Evolutionary conservation across 2,329 filamentous ascomycete genomes (phyloP), one percentile per base, ranked within the genome.

Genomic region (Fusarium redolens): DNA sequence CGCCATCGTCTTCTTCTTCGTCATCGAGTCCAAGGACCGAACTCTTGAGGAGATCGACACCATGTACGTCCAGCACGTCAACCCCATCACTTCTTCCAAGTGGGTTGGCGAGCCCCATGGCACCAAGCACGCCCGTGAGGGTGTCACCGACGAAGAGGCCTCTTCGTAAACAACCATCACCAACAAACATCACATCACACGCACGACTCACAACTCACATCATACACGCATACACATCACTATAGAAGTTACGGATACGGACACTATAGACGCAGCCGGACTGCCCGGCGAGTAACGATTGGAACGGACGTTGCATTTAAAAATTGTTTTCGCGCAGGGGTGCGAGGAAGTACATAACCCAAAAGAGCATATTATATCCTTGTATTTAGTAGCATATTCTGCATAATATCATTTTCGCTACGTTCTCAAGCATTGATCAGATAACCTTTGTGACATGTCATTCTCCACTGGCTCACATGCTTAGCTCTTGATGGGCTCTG

Each of bases 1-100:
- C 8, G 75, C 89, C 22, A 86, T 93, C 55, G 91, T 94, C 65
- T 94, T 91, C 85, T 92, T 94, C 85, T 93, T 93, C 82, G 86
- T 94, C 71, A 91, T 91, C 77, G 92, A 94, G 83, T 91, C 88
- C 69, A 91, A 92, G 81, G 91, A 91, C 76, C 88, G 92, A 37
- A 90, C 88, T 3, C 86, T 95, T 22, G 92, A 94, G 82, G 92
- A 94, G 81, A 91, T 94, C 62, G 92, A 94, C 81, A 91, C 88
- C 65, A 94, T 94, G 92, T 95, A 95, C 79, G 84, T 87, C 22
- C 76, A 83, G 43, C 80, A 79, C 45, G 85, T 88, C 74, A 86
- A 86, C 75, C 86, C 87, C 28, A 85, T 86, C 76, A 84, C 81
- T 58, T 86, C 85, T 4, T 73, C 73, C 60, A 72, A 78, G 52